Evolutionary conservation across 768 basidiomycete species (phyloP).

Genomic region (Pilatotrama ljubarskyi): DNA sequence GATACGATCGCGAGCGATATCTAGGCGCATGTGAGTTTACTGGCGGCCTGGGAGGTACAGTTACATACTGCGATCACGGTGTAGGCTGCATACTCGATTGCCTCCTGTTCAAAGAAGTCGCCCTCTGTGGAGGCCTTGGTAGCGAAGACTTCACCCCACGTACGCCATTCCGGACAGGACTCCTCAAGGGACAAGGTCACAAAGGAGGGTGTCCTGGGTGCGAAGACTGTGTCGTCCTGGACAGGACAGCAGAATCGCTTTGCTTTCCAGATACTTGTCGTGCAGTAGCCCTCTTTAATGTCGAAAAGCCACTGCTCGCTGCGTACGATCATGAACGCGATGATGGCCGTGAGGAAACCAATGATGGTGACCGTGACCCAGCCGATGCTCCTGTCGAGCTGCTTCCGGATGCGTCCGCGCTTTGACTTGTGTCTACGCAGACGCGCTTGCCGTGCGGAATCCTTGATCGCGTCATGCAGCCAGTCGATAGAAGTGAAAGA

Average conservation of each 20-base stretch:
- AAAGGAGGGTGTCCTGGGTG: not conserved
- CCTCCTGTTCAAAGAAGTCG: slow-evolving; percentile 39
- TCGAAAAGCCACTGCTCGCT: slow-evolving; percentile 91
- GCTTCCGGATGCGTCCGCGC: slow-evolving; percentile 61
- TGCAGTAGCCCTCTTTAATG: slow-evolving; percentile 89
- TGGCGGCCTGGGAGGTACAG: not conserved
- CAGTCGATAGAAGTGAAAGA: slow-evolving; percentile 93
- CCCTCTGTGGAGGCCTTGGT: slow-evolving; percentile 33
- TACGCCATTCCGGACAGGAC: slow-evolving; percentile 66
- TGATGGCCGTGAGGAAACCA: slow-evolving; percentile 80
- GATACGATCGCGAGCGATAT: slow-evolving; percentile 71
- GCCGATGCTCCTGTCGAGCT: slow-evolving; percentile 76
- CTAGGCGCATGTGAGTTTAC: slow-evolving; percentile 38
- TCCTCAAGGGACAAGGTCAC: slow-evolving; percentile 31
- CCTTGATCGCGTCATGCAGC: slow-evolving; percentile 96
- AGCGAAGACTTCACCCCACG: slow-evolving; percentile 67
- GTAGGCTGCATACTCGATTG: slow-evolving; percentile 69
- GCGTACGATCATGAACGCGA: slow-evolving; percentile 85
- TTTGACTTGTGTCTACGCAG: slow-evolving; percentile 70
- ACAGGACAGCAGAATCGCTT: slow-evolving; percentile 80
- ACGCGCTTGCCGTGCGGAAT: slow-evolving; percentile 77
- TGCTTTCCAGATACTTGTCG: slow-evolving; percentile 65
- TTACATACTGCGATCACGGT: slow-evolving; percentile 72
- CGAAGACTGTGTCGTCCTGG: slow-evolving; percentile 19
- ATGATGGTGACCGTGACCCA: slow-evolving; percentile 90